Conservation (phyloP, 495 filamentous ascomycete genomes). For the Aspergillus cristatus region DNA sequence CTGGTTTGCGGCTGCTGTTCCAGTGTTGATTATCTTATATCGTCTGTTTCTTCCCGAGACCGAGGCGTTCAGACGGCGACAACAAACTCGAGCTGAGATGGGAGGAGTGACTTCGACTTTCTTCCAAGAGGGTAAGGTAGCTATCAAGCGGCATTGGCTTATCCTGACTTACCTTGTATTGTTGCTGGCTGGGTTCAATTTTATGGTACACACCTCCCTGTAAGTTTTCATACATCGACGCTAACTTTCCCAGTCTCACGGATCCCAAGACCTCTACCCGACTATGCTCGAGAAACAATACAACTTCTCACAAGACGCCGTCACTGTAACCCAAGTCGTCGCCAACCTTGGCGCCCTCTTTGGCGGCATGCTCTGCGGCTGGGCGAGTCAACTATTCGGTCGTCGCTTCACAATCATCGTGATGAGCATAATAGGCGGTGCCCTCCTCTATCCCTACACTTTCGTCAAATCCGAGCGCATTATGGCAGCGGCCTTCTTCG, state of each 20-base stretch:
- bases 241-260: constrained; percentile 52
- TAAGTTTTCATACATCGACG: not conserved
- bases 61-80: constrained; percentile 52
- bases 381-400: constrained; percentile 71
- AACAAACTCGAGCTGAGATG: constrained; percentile 45
- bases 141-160: constrained; percentile 68
- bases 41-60: constrained; percentile 73
- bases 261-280: constrained; percentile 86
- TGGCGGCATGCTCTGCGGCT: constrained; percentile 71
- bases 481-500: constrained; percentile 82
- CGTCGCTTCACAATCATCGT: constrained; percentile 73
- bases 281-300: constrained; percentile 76
- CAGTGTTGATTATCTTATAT: constrained; percentile 72
- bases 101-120: constrained; percentile 52
- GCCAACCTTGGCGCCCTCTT: constrained; percentile 74
- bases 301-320: constrained; percentile 56
- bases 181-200: constrained; percentile 87
- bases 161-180: constrained; percentile 71
- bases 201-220: constrained; percentile 42
- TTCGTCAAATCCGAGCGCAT: constrained; percentile 52
- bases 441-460: constrained; percentile 73
- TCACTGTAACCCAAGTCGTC: constrained; percentile 78
- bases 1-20: constrained; percentile 78
- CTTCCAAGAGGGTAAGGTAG: constrained; percentile 64
- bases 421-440: constrained; percentile 67